Conservation (phyloP, 2,329 filamentous ascomycete genomes). For the Fusarium camptoceras region DNA sequence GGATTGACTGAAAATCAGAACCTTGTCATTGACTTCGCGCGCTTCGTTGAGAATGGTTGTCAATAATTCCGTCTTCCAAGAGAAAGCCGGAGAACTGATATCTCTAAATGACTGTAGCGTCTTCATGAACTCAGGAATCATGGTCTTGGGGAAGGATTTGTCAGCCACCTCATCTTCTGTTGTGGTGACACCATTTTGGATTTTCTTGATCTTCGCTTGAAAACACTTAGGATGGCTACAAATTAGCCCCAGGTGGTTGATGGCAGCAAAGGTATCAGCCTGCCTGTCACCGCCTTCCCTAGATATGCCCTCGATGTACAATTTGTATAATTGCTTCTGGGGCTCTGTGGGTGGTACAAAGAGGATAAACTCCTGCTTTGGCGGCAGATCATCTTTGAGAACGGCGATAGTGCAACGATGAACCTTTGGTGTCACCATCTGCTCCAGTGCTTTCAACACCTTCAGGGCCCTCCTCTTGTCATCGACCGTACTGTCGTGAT, state of each 20-base stretch:
- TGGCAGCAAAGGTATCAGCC: constrained; percentile 51
- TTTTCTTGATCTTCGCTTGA: constrained; percentile 48
- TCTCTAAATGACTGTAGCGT: constrained; percentile 54
- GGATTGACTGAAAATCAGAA: constrained; percentile 84
- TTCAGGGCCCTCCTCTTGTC: constrained; percentile 72
- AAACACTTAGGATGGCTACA: constrained; percentile 66
- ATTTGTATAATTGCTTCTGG: constrained; percentile 72
- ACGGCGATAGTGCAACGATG: constrained; percentile 76
- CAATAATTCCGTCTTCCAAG: constrained; percentile 77
- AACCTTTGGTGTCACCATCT: constrained; percentile 81
- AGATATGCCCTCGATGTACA: constrained; percentile 53
- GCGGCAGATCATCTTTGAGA: constrained; percentile 74
- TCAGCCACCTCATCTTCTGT: constrained; percentile 5
- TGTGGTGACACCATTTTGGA: constrained; percentile 3
- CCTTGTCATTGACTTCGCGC: constrained; percentile 72
- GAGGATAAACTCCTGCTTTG: constrained; percentile 85
- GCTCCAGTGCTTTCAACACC: constrained; percentile 76
- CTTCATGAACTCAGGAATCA: constrained; percentile 49
- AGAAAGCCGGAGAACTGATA: constrained; percentile 63
- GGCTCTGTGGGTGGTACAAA: constrained; percentile 75
- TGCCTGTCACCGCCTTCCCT: constrained; percentile 10
- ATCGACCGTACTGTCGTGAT: constrained; percentile 66
- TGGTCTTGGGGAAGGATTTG: constrained; percentile 41
- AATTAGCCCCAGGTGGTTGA: constrained; percentile 59
- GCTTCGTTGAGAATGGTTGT: constrained; percentile 76